These are phyloP conservation scores for Nissolia schottii DNA, from an alignment of 306 rosid species.

Conservation along the genomic window DNA sequence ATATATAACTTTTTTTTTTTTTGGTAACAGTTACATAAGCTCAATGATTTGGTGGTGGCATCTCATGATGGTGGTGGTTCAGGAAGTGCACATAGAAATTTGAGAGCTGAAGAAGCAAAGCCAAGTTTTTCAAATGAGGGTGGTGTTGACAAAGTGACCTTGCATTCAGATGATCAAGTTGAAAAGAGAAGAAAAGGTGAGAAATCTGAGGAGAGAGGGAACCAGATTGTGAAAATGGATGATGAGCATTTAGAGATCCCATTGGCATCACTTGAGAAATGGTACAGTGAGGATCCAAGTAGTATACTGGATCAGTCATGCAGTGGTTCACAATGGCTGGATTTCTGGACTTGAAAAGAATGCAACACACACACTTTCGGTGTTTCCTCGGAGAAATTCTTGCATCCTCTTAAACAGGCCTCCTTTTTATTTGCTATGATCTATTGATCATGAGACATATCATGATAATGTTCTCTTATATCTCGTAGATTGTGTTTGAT, in stretches of 20 bases:
- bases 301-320: slow-evolving; percentile 47
- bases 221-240: slow-evolving; percentile 36
- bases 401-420: too few species aligned
- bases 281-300: slow-evolving; percentile 50
- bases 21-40: slow-evolving; percentile 55
- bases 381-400: too few species aligned
- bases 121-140: slow-evolving; percentile 27
- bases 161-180: slow-evolving; percentile 26
- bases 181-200: slow-evolving; percentile 26
- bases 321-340: slow-evolving; percentile 54
- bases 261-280: slow-evolving; percentile 49
- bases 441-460: too few species aligned
- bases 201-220: slow-evolving; percentile 29
- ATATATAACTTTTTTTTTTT: not conserved
- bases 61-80: slow-evolving; percentile 34
- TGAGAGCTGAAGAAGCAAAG: slow-evolving; percentile 34
- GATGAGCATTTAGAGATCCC: slow-evolving; percentile 37
- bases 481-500: too few species aligned
- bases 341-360: slow-evolving; percentile 53
- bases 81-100: slow-evolving; percentile 30
- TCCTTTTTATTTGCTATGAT: too few species aligned
- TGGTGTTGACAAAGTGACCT: slow-evolving; percentile 29
- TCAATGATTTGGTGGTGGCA: slow-evolving; percentile 39
- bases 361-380: not conserved
- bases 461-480: too few species aligned